Evolutionary conservation across 768 basidiomycete genomes (phyloP).

Genomic region (Lepiota venenata): DNA sequence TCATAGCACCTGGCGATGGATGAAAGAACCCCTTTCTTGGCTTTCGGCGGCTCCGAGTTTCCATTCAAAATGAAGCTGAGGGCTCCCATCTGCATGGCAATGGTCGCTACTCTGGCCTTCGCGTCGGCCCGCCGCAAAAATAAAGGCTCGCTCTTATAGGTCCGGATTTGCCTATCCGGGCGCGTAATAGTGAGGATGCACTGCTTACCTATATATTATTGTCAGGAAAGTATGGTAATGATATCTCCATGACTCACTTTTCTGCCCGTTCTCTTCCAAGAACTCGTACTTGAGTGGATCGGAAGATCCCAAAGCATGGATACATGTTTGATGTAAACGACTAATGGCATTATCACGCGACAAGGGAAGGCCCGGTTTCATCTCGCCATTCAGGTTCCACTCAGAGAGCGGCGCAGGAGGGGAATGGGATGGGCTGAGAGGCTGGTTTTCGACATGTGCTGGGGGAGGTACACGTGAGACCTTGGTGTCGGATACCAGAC

Average conservation of each 20-base stretch:
- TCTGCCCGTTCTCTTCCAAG: slow-evolving; percentile 5
- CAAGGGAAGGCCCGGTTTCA: neutral
- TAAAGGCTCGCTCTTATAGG: slow-evolving; percentile 47
- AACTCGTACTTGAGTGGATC: slow-evolving; percentile 7
- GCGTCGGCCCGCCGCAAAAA: slow-evolving; percentile 51
- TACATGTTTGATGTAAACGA: slow-evolving; percentile 5
- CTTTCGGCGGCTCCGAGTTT: slow-evolving; percentile 31
- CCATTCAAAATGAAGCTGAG: slow-evolving; percentile 53
- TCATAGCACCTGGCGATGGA: slow-evolving; percentile 26
- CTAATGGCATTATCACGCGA: slow-evolving; percentile 6
- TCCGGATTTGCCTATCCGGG: slow-evolving; percentile 46
- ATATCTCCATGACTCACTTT: slow-evolving; percentile 19
- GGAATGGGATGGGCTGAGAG: neutral
- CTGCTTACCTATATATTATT: slow-evolving; percentile 41
- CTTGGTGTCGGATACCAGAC: slow-evolving; percentile 4
- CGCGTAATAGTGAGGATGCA: slow-evolving; percentile 62
- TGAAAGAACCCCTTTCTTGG: slow-evolving; percentile 28
- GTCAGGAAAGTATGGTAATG: neutral
- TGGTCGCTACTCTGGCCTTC: slow-evolving; percentile 44
- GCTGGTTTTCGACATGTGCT: neutral
- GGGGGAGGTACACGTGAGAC: neutral
- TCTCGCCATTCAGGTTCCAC: slow-evolving; percentile 4
- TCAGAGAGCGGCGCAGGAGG: slow-evolving; percentile 4
- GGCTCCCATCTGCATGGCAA: slow-evolving; percentile 59
- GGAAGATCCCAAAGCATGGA: slow-evolving; percentile 1